Percentiles rank a stretch among this genome's conserved stretches.
These are phyloP conservation scores for Nemania diffusa DNA, from an alignment of 2,329 filamentous ascomycete species.

Conservation along the genomic window DNA sequence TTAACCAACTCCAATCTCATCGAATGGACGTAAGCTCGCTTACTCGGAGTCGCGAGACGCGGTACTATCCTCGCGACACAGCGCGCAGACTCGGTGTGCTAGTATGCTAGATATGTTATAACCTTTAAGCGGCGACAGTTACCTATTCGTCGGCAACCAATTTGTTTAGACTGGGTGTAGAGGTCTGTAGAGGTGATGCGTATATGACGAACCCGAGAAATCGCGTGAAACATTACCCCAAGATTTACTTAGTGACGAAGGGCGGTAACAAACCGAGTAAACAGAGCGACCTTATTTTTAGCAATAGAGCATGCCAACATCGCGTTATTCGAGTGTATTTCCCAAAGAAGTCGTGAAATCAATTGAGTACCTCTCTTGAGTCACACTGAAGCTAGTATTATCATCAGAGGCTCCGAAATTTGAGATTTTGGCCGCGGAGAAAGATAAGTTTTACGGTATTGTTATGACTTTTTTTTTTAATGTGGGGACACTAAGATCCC, in stretches of 20 bases:
- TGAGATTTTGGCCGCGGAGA: neutral
- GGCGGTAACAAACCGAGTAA: neutral
- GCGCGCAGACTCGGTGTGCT: neutral
- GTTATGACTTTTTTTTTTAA: neutral
- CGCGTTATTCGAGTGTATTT: neutral
- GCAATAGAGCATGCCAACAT: neutral
- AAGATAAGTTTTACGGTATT: neutral
- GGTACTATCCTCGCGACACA: neutral
- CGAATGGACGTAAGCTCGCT: neutral
- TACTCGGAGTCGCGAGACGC: neutral
- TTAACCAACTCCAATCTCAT: neutral
- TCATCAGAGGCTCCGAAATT: neutral
- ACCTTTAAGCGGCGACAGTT: neutral
- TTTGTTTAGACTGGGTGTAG: neutral
- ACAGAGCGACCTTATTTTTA: neutral
- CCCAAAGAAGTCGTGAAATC: too few species aligned
- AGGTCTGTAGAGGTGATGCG: neutral
- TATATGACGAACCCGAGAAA: neutral
- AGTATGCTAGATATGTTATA: neutral
- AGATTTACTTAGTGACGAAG: neutral
- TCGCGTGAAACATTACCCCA: neutral
- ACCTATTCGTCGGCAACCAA: neutral
- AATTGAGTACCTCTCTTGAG: too few species aligned
- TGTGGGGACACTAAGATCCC: conserved; percentile 4
- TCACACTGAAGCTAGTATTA: neutral